These are phyloP conservation scores for Pichia kluyveri DNA, from an alignment of 805 yeast genomes.

Conservation along the genomic window DNA sequence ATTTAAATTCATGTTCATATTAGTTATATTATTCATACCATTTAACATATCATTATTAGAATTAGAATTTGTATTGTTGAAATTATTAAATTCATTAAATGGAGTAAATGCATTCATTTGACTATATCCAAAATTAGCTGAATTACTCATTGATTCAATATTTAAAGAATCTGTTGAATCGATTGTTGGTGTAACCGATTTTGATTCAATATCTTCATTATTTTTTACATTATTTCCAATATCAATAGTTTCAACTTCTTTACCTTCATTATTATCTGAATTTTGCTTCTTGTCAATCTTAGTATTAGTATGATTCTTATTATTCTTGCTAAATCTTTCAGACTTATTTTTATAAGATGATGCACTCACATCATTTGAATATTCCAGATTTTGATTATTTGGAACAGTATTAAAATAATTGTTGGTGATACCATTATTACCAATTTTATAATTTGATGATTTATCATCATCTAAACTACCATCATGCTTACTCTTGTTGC, in stretches of 20 bases:
- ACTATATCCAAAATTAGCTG: neutral
- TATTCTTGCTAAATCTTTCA: neutral
- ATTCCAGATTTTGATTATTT: neutral
- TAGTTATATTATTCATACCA: neutral
- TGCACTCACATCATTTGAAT: neutral
- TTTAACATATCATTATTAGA: neutral
- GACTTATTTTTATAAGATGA: neutral
- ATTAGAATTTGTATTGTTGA: too few relatives aligned
- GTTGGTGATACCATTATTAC: conserved; percentile 8
- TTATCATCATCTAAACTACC: too few relatives aligned
- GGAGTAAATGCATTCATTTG: neutral
- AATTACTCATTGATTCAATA: neutral
- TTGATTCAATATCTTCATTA: neutral
- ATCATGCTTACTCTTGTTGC: neutral
- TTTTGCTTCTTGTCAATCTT: too few relatives aligned
- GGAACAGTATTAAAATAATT: neutral
- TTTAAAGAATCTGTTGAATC: neutral
- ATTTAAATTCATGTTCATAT: neutral
- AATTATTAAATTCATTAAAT: neutral
- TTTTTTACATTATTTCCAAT: too few relatives aligned
- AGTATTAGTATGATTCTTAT: neutral
- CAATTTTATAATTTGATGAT: neutral
- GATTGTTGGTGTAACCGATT: neutral
- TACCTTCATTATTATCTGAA: too few relatives aligned
- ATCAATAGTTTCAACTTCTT: neutral